A percentile compares a stretch with the other conserved stretches of the same genome.
Evolutionary conservation across 441 rosid genomes (phyloP).

Genomic region (Pelargonium australe): DNA sequence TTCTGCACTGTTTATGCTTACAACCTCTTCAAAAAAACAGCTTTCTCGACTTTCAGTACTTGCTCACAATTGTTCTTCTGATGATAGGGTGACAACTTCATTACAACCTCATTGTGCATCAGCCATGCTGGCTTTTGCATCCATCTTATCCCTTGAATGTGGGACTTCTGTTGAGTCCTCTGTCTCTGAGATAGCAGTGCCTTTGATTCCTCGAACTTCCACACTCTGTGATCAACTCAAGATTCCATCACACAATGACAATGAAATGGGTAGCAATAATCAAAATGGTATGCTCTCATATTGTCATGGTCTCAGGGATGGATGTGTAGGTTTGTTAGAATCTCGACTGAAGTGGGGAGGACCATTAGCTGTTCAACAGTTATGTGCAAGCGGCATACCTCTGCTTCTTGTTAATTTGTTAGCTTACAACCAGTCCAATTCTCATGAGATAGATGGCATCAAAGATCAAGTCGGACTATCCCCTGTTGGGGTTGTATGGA

Average conservation of each 20-base stretch:
- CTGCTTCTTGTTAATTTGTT: conserved; percentile 65
- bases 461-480: conserved; percentile 57
- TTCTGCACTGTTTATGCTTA: conserved; percentile 81
- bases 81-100: conserved; percentile 49
- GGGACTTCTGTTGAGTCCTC: conserved; percentile 72
- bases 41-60: conserved; percentile 69
- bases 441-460: conserved; percentile 36
- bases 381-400: conserved; percentile 83
- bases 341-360: conserved; percentile 83
- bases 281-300: conserved; percentile 44
- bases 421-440: conserved; percentile 34
- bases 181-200: conserved; percentile 66
- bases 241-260: conserved; percentile 39
- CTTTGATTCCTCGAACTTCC: conserved; percentile 84
- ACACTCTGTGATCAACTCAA: conserved; percentile 72
- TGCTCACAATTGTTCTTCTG: conserved; percentile 60
- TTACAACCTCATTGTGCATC: conserved; percentile 69
- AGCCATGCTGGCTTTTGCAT: conserved; percentile 91
- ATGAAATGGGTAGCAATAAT: conserved; percentile 27
- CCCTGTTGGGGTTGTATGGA: conserved; percentile 77
- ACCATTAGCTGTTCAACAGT: conserved; percentile 73
- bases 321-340: conserved; percentile 89
- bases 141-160: conserved; percentile 83
- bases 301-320: conserved; percentile 92
- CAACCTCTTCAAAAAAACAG: conserved; percentile 80